Conservation (phyloP, 495 filamentous ascomycete species). For the Parmelia sp. region DNA sequence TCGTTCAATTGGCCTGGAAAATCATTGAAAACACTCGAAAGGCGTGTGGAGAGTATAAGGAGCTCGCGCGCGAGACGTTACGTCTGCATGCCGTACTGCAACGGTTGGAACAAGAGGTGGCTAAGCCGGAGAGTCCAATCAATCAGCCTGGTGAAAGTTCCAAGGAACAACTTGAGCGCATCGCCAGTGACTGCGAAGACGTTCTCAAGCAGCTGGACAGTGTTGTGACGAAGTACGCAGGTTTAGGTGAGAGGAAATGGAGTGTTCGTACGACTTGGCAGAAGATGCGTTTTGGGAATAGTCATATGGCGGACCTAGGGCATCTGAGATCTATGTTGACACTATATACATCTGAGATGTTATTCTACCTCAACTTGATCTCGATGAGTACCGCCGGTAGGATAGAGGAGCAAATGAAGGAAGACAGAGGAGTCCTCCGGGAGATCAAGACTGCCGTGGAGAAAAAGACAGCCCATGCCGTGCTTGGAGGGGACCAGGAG, state of each 20-base stretch:
- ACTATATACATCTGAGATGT: slow-evolving; percentile 16
- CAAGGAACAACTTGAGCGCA: slow-evolving; percentile 9
- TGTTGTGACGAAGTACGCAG: slow-evolving; percentile 18
- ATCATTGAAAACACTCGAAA: too few relatives aligned
- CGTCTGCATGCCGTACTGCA: too few relatives aligned
- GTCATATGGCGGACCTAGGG: slow-evolving; percentile 14
- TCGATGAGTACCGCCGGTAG: slow-evolving; percentile 15
- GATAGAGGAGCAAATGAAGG: slow-evolving; percentile 19
- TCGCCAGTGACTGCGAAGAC: slow-evolving; percentile 8
- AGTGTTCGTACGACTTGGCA: slow-evolving; percentile 15
- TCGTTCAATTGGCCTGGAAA: too few relatives aligned
- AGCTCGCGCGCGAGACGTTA: too few relatives aligned
- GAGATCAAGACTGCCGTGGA: slow-evolving; percentile 19
- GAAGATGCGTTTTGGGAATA: slow-evolving; percentile 17
- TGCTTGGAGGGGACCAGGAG: slow-evolving; percentile 23
- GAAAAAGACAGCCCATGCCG: slow-evolving; percentile 41
- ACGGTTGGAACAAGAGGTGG: too few relatives aligned
- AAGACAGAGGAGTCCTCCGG: slow-evolving; percentile 13
- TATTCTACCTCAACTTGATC: slow-evolving; percentile 17
- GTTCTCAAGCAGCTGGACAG: slow-evolving; percentile 15
- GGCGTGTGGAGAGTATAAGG: too few relatives aligned
- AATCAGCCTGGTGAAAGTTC: slow-evolving; percentile 2
- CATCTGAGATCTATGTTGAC: slow-evolving; percentile 16
- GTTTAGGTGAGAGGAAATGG: slow-evolving; percentile 8
- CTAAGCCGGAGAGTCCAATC: too few relatives aligned